phyloP scores from a whole-genome alignment of 2,329 filamentous ascomycete genomes.

The Grosmannia serpens region DNA sequence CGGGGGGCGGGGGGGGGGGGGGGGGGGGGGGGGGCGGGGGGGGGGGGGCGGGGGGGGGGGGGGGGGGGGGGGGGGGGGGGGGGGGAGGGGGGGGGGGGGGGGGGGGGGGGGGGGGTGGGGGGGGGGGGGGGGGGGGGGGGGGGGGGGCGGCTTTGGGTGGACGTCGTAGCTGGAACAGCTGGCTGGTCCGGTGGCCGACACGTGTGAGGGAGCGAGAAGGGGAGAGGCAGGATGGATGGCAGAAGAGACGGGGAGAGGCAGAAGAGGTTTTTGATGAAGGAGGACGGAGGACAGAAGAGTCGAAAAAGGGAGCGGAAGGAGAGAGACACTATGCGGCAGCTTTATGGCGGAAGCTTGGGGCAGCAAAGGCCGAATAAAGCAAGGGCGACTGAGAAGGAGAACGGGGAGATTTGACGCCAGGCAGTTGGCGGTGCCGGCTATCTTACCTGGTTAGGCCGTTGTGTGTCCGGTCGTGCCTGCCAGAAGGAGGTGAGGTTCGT shows the following conservation, averaged over 20 bases:
- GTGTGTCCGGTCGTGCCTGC: not conserved
- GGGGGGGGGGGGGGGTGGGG: too few species aligned
- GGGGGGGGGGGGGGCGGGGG: too few species aligned
- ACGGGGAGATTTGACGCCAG: not conserved
- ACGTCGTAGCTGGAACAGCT: not conserved
- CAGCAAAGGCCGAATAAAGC: not conserved
- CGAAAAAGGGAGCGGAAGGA: not conserved
- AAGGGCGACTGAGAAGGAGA: slow-evolving; percentile 1
- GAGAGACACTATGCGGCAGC: not conserved
- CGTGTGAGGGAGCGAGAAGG: not conserved
- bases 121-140: too few species aligned
- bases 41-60: too few species aligned
- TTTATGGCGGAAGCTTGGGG: not conserved
- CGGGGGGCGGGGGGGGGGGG: too few species aligned
- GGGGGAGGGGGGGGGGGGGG: too few species aligned
- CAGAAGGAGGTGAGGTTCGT: not conserved
- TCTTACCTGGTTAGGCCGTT: not conserved
- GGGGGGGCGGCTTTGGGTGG: too few species aligned
- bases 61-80: too few species aligned
- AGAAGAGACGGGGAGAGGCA: not conserved
- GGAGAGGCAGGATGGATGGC: not conserved
- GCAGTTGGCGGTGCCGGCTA: not conserved
- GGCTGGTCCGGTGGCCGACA: not conserved
- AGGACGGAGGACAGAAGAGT: not conserved
- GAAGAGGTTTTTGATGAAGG: too few species aligned